Evolutionary conservation across 2,329 filamentous ascomycete genomes (phyloP), one percentile per base, ranked within the genome.

Genomic region (Venturia carpophila): DNA sequence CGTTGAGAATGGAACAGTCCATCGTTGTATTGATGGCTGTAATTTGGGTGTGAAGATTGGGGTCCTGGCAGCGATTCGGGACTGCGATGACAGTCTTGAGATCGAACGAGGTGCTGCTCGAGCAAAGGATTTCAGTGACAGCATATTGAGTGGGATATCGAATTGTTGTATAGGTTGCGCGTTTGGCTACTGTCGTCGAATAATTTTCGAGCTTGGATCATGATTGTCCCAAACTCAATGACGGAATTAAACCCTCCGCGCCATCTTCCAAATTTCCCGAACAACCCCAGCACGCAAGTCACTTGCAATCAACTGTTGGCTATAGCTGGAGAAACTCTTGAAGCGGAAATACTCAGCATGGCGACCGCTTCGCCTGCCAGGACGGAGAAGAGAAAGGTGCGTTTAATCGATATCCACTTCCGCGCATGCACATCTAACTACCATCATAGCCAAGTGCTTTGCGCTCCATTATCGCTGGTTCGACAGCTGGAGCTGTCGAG

Each of bases 401-500:
- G 19, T 30, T 10, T 11, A 37, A 17, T n/a, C 11, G 27, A 37
- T 58, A 37, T 21, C 30, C 30, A 58, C 52, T 37, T 58, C 15
- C 30, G 52, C 30, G 52, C 30, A 30, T 58, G 52, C 5, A 45
- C 5, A 58, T 58, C 52, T 58, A 37, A 63, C 21, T n/a, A 42
- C 27, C 13, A 17, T 19, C 19, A 65, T 73, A 87, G 78, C 90
- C 92, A 60, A 96, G 90, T 73, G 85, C 90, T 61, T 77, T 96
- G 74, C 90, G 94, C 70, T 96, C 92, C 67, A 90, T 97, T 71
- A 82, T 97, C 71, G 94, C 94, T 65, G 94, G 94, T 68, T 91
- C 91, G 65, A 90, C 89, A n/a, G 94, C 93, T 64, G 94, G 94
- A 72, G 94, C 92, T 64, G 84, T 97, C 69, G 93, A 99, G 79